Base-by-base conservation (phyloP, 768 basidiomycete genomes). In the Russula foetens region DNA sequence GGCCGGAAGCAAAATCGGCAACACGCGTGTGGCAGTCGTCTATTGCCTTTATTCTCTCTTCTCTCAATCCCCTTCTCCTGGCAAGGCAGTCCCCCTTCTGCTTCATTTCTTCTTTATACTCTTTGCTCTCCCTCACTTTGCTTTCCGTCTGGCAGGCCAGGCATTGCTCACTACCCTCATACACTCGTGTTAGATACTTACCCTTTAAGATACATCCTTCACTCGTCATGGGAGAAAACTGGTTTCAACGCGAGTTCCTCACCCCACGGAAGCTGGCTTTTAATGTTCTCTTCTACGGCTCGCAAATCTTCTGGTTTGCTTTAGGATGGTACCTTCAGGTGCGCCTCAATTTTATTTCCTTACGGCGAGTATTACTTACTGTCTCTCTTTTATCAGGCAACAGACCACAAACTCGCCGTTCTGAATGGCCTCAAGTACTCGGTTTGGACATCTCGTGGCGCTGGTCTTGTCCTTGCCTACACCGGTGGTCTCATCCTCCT, bases 271-370 rank as follows among this genome's bases (percentile, higher is more conserved):
- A 88, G 67, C 82, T 91, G 64, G 70, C 76, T 56, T 90, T 92
- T 74, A 89, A 90, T 65, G 69, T 87, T 67, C 66, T 91, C 47
- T 96, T 92, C 74, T 92, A 94, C 67, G 85, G 90, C 48, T 69
- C 81, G 0, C 94, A 97, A 61, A 56, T 91, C 52, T 75, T 71
- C 63, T 71, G 91, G 69, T 94, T 95, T 67, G 84, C 75, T 1
- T 87, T 91, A 71, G 94, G 94, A n/a, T 97, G 94, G 91, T 79
- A 84, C 71, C 83, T 81, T 70, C 90, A 92, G 81, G 90, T 84
- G 64, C 31, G 77, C 69, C 31, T 52, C 29, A 33, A 53, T 51
- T 35, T 31, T 26, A 6, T 54, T 50, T 17, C 44, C 54, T 48
- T 57, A 35, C 14, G 24, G 11, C 33, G 41, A 24, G 1, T 8